Evolutionary conservation across 75 land plant species (phyloP), one percentile per base, ranked within the genome.

Genomic region (Cunninghamia lanceolata): DNA sequence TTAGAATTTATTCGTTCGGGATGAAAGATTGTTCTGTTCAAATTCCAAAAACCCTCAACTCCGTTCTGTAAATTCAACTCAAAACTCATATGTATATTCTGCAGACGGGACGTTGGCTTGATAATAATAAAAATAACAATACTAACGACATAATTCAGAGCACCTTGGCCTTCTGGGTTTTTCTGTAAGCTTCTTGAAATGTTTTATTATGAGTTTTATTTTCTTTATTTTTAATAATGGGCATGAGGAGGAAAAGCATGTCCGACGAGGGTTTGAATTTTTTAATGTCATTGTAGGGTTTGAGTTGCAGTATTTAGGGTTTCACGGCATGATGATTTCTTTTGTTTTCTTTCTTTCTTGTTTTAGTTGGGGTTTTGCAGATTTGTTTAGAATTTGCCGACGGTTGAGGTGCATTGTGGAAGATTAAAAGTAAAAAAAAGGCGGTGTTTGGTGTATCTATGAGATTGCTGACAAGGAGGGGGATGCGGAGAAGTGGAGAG

Each of bases 401-500:
- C 68, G 28, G 28, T 63, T 63, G 2, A 59, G 9, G n/a, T 63
- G 68, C 68, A 63, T 63, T 63, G 68, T 7, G 68, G n/a, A 63
- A 63, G 68, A 25, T 63, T 63, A 7, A 25, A 63, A 63, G 68
- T 9, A 63, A 25, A 17, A 63, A 25, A 63, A 25, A 63, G n/a
- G 68, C n/a, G 68, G 30, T 63, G 9, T 63, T 28, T 63, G 28
- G 68, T 63, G 75, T 34, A 34, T 73, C 75, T 73, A 73, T 73
- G 75, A 73, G 75, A 73, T 34, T 73, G 14, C 30, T 7, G 68
- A 2, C 25, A 63, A 63, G 38, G 75, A 34, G 36, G 75, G 84
- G 84, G 84, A 83, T 83, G 84, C 84, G 39, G 84, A 83, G 84
- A 83, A 83, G 84, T 83, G 84, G 50, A 83, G 84, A 9, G 30